Conservation (phyloP, 805 yeast species). For the Pichia nanzhaoensis region DNA sequence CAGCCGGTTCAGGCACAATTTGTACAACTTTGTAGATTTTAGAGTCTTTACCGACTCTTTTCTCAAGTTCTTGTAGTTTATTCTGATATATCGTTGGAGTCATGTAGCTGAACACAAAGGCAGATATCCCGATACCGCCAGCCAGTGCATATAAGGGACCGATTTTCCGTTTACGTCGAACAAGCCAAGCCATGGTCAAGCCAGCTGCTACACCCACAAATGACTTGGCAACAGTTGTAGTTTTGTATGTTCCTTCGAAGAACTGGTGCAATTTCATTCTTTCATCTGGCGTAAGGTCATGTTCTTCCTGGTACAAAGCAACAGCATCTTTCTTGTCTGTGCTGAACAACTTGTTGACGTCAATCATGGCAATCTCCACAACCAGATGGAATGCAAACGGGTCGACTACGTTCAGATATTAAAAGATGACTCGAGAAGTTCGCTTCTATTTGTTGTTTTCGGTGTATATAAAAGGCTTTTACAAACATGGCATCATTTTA, state of each 20-base stretch:
- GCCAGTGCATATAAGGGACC: conserved; percentile 35
- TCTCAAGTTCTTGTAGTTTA: conserved; percentile 27
- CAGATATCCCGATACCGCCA: conserved; percentile 36
- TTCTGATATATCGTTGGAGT: conserved; percentile 26
- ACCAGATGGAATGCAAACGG: too few species aligned
- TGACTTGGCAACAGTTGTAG: conserved; percentile 32
- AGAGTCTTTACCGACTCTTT: conserved; percentile 21
- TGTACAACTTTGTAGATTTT: conserved; percentile 16
- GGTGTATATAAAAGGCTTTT: too few species aligned
- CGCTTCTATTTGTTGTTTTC: too few species aligned
- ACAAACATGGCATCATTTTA: too few species aligned
- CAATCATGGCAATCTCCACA: conserved; percentile 4
- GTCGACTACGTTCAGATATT: too few species aligned
- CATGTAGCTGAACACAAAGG: conserved; percentile 28
- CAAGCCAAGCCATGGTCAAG: conserved; percentile 35
- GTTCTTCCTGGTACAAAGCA: conserved; percentile 43
- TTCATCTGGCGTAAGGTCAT: conserved; percentile 34
- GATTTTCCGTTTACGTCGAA: conserved; percentile 32
- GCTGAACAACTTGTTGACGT: conserved; percentile 13
- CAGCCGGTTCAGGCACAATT: conserved; percentile 21
- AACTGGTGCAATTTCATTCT: conserved; percentile 35
- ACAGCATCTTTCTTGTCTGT: conserved; percentile 36
- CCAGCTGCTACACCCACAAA: conserved; percentile 37
- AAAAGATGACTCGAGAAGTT: too few species aligned
- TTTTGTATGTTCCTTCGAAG: conserved; percentile 30